A percentile compares a stretch with the other conserved stretches of the same genome.
These are phyloP conservation scores for Trichaptum fuscoviolaceum DNA, from an alignment of 768 basidiomycete genomes.

Conservation along the genomic window DNA sequence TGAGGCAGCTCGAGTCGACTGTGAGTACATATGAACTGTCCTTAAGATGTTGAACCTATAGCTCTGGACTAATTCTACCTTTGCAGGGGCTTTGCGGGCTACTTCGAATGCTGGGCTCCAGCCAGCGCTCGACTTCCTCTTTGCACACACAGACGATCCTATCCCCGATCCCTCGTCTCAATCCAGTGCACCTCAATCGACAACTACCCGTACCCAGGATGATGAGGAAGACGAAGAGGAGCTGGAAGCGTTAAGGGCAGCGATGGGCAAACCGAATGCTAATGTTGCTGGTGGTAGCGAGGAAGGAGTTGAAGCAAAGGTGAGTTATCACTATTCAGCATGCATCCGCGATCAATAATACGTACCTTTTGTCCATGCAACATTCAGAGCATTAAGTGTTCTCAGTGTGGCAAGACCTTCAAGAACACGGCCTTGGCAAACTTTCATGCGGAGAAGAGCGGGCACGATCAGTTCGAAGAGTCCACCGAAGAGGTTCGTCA, in stretches of 20 bases:
- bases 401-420: conserved; percentile 82
- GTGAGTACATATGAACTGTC: conserved; percentile 39
- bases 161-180: conserved; percentile 59
- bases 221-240: conserved; percentile 69
- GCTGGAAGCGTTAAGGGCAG: conserved; percentile 51
- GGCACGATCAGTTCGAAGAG: conserved; percentile 95
- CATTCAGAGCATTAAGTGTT: conserved; percentile 74
- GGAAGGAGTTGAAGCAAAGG: conserved; percentile 62
- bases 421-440: conserved; percentile 82
- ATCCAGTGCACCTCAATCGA: conserved; percentile 24
- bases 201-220: conserved; percentile 22
- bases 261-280: conserved; percentile 36
- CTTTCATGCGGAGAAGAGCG: conserved; percentile 92
- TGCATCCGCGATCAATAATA: too few relatives aligned
- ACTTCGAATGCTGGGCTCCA: conserved; percentile 83
- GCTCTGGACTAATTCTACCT: background rate
- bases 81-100: conserved; percentile 81
- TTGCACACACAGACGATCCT: conserved; percentile 72
- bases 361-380: conserved; percentile 26
- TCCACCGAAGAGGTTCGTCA: conserved; percentile 79
- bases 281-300: conserved; percentile 16
- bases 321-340: conserved; percentile 20
- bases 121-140: conserved; percentile 84
- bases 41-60: conserved; percentile 3
- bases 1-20: conserved; percentile 76